Percentiles rank a stretch among this genome's conserved stretches.
Conservation (phyloP, 768 basidiomycete genomes). For the Auricularia sp. region DNA sequence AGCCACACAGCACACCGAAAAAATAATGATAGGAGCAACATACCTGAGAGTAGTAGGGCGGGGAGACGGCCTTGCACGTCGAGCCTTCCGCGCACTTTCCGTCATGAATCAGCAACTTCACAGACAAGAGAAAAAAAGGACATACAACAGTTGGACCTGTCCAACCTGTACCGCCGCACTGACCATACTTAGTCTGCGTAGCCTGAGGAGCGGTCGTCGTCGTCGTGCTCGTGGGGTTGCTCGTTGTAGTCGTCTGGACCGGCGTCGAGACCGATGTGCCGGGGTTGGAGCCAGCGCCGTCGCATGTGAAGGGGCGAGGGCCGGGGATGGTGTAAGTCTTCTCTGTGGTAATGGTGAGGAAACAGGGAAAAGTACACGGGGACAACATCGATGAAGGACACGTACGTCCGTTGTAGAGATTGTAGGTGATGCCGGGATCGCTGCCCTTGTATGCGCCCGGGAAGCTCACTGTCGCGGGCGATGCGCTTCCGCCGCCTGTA, state of each 20-base stretch:
- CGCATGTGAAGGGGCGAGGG: conserved; percentile 20
- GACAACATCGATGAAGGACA: not conserved
- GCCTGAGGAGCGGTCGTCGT: conserved; percentile 1
- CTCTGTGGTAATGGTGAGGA: not conserved
- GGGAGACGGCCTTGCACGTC: not conserved
- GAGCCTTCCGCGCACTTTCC: not conserved
- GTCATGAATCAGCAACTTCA: not conserved
- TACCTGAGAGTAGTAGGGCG: not conserved
- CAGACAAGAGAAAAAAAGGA: not conserved
- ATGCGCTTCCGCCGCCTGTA: conserved; percentile 23
- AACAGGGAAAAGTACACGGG: not conserved
- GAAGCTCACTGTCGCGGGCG: conserved; percentile 11
- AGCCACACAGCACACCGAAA: too few relatives aligned
- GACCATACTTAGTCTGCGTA: conserved; percentile 3
- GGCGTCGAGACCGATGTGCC: not conserved
- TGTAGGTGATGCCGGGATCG: conserved; percentile 26
- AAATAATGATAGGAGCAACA: too few relatives aligned
- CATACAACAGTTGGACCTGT: not conserved
- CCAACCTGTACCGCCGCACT: not conserved
- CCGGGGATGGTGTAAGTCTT: conserved; percentile 19
- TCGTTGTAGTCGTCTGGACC: not conserved
- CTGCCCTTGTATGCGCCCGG: conserved; percentile 17
- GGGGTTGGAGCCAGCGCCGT: conserved; percentile 8
- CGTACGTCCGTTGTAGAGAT: conserved; percentile 15
- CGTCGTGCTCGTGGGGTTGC: not conserved